These are phyloP conservation scores for Leptosphaerulina australis DNA, from an alignment of 2,329 filamentous ascomycete genomes.

Conservation along the genomic window DNA sequence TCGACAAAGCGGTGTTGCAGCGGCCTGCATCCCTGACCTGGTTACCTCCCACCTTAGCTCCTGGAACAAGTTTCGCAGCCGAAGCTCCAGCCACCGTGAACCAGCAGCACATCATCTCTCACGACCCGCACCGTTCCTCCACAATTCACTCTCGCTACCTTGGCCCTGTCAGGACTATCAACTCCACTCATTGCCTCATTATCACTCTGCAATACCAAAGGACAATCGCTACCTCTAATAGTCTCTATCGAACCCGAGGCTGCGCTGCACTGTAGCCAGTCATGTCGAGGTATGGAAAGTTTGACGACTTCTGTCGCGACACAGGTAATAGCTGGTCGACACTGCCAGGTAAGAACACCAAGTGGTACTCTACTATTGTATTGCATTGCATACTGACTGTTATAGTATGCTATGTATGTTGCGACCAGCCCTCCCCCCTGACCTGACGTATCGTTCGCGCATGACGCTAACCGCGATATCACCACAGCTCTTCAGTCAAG, in stretches of 20 bases:
- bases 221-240: slow-evolving; percentile 1
- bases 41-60: slow-evolving; percentile 19
- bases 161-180: slow-evolving; percentile 19
- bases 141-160: slow-evolving; percentile 22
- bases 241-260: slow-evolving; percentile 23
- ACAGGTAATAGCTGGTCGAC: slow-evolving; percentile 51
- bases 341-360: slow-evolving; percentile 45
- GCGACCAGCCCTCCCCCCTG: slow-evolving; percentile 18
- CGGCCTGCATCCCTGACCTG: slow-evolving; percentile 23
- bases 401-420: slow-evolving; percentile 57
- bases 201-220: slow-evolving; percentile 6
- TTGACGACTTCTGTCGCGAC: slow-evolving; percentile 57
- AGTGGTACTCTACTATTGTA: slow-evolving; percentile 1
- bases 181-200: slow-evolving; percentile 22
- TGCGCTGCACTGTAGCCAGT: slow-evolving; percentile 34
- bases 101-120: slow-evolving; percentile 31
- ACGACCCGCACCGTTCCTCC: slow-evolving; percentile 23
- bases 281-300: slow-evolving; percentile 48
- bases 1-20: slow-evolving; percentile 27
- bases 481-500: slow-evolving; percentile 67
- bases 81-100: slow-evolving; percentile 16
- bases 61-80: slow-evolving; percentile 16
- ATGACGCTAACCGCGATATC: slow-evolving; percentile 35
- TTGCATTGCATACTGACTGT: slow-evolving; percentile 33
- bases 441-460: slow-evolving; percentile 18